Evolutionary conservation across 208 protist genomes (phyloP).

Genomic region (Acanthamoeba triangularis): DNA sequence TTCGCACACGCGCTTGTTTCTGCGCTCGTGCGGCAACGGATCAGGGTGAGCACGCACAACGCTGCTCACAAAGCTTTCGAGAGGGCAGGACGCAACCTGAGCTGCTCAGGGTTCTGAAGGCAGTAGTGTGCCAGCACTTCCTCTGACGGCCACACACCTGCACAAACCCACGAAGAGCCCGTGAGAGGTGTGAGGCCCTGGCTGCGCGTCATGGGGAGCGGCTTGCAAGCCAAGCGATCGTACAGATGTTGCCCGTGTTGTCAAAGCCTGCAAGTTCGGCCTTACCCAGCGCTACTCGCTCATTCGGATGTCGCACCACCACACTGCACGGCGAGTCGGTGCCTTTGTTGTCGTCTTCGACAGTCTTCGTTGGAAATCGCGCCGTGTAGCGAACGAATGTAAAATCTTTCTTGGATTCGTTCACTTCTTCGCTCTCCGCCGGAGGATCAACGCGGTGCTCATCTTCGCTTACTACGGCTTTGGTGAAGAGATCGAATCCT

Average conservation of each 20-base stretch:
- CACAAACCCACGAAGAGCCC: no score
- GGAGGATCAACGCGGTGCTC: no score
- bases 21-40: neutral
- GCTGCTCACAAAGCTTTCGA: neutral
- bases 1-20: slow-evolving; percentile 38
- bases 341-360: neutral
- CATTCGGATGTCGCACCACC: neutral
- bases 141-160: slow-evolving; percentile 43
- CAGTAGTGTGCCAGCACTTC: slow-evolving; percentile 60
- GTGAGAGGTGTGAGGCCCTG: neutral
- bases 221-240: no score
- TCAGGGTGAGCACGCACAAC: neutral
- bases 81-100: neutral
- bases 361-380: neutral
- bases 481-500: slow-evolving; percentile 6
- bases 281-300: neutral
- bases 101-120: neutral
- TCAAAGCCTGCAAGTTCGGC: slow-evolving; percentile 41
- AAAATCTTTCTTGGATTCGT: neutral
- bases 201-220: no score
- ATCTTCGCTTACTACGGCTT: neutral
- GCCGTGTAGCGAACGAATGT: slow-evolving; percentile 16
- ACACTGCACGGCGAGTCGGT: neutral
- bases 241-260: slow-evolving; percentile 53
- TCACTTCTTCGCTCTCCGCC: neutral